phyloP scores from a whole-genome alignment of 2,329 filamentous ascomycete genomes.

The Monilinia aucupariae region DNA sequence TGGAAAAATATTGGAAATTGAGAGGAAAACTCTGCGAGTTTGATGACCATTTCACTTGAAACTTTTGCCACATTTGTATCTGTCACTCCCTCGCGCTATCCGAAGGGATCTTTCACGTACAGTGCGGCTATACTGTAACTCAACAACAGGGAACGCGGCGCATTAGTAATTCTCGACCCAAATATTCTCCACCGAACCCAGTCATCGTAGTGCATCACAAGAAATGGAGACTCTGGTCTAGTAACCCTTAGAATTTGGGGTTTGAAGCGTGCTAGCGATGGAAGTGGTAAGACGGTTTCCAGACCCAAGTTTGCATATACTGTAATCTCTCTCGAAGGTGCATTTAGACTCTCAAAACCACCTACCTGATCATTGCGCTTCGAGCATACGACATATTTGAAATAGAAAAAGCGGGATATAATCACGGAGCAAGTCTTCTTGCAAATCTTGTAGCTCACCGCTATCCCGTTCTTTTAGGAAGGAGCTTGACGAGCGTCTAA shows the following conservation, averaged over 20 bases:
- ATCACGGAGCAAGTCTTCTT: no score
- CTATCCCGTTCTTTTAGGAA: no score
- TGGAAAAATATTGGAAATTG: background rate
- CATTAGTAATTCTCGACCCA: background rate
- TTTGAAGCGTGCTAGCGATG: background rate
- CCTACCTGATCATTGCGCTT: background rate
- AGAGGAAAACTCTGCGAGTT: background rate
- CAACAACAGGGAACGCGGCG: no score
- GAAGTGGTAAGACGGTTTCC: background rate
- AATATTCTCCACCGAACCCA: background rate
- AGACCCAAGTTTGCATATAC: background rate
- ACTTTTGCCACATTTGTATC: background rate
- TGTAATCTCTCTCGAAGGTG: background rate
- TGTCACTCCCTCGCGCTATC: background rate
- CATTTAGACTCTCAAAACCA: background rate
- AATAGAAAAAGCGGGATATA: no score
- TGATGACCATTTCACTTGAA: background rate
- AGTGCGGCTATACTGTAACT: background rate
- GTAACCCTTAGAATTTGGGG: background rate
- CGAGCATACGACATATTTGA: background rate
- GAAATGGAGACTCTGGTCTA: background rate
- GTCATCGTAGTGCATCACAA: background rate
- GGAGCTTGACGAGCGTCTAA: no score
- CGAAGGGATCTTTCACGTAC: background rate
- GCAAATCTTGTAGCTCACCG: no score